Evolutionary conservation across 352 stramenopile species (phyloP).

Genomic region (Phytophthora melonis): DNA sequence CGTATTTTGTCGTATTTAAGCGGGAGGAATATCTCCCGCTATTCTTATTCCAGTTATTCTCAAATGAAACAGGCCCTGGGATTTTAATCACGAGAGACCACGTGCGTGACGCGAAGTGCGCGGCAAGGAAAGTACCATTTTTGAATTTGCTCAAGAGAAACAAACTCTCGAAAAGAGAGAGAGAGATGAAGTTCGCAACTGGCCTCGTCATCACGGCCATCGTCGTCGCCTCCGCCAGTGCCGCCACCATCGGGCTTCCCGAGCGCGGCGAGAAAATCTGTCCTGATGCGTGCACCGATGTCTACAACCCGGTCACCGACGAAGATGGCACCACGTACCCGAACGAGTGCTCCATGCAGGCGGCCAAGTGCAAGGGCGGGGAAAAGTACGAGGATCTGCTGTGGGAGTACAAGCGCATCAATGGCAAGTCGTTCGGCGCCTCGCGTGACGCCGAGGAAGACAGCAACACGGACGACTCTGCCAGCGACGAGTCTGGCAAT

Average conservation of each 20-base stretch:
- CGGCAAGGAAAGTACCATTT: constrained; percentile 1
- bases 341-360: constrained; percentile 21
- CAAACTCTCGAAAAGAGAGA: neutral
- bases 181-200: constrained; percentile 22
- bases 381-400: constrained; percentile 5
- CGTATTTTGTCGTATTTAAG: no score
- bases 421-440: constrained; percentile 15
- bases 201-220: constrained; percentile 17
- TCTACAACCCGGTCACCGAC: constrained; percentile 24
- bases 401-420: constrained; percentile 14
- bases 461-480: neutral
- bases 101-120: neutral
- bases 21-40: no score
- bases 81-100: neutral
- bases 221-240: constrained; percentile 12
- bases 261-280: neutral
- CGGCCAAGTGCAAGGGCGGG: constrained; percentile 23
- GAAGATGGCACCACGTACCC: constrained; percentile 25
- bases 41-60: no score
- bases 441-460: neutral
- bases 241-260: no score
- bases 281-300: constrained; percentile 13
- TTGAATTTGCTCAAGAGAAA: constrained; percentile 7
- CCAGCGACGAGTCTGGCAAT: constrained; percentile 1
- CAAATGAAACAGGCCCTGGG: no score